Percentiles rank a stretch among this genome's conserved stretches.
phyloP scores from a whole-genome alignment of 1,139 yeast genomes.

The Suhomyces choctaworum region DNA sequence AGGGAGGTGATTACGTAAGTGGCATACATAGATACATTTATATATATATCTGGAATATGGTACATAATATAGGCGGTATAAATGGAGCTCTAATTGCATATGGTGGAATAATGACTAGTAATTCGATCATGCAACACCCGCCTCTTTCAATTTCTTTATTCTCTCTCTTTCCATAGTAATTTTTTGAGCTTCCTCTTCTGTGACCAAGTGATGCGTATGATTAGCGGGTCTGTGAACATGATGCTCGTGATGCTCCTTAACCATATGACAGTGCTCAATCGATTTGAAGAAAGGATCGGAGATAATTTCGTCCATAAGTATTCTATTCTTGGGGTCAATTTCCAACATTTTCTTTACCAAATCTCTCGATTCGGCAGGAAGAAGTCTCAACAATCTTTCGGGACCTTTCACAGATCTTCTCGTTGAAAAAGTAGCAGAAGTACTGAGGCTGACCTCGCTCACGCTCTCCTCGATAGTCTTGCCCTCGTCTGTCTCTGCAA shows the following conservation, averaged over 20 bases:
- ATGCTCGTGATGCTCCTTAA: slow-evolving; percentile 9
- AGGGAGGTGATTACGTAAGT: too few species aligned
- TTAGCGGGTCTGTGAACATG: slow-evolving; percentile 22
- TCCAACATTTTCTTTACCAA: slow-evolving; percentile 38
- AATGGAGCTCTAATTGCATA: too few species aligned
- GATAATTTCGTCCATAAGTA: slow-evolving; percentile 33
- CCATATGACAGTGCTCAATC: slow-evolving; percentile 32
- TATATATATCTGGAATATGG: too few species aligned
- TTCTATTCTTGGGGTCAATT: slow-evolving; percentile 30
- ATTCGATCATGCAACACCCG: slow-evolving; percentile 9
- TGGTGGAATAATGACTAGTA: too few species aligned
- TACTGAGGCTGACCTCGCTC: slow-evolving; percentile 6
- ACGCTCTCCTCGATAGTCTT: slow-evolving; percentile 5
- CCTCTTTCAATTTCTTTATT: slow-evolving; percentile 25
- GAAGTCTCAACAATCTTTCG: slow-evolving; percentile 35
- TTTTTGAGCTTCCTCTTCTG: slow-evolving; percentile 54
- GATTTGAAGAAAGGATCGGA: slow-evolving; percentile 28
- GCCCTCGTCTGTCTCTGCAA: slow-evolving; percentile 25
- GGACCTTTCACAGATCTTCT: slow-evolving; percentile 26
- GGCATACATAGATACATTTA: too few species aligned
- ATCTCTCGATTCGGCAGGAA: slow-evolving; percentile 38
- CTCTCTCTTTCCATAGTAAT: slow-evolving; percentile 37
- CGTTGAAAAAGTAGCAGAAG: neutral
- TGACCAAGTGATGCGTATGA: slow-evolving; percentile 57
- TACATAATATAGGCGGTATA: too few species aligned